Evolutionary conservation across 2,329 filamentous ascomycete genomes (phyloP).

Genomic region (Penicillium sp.): DNA sequence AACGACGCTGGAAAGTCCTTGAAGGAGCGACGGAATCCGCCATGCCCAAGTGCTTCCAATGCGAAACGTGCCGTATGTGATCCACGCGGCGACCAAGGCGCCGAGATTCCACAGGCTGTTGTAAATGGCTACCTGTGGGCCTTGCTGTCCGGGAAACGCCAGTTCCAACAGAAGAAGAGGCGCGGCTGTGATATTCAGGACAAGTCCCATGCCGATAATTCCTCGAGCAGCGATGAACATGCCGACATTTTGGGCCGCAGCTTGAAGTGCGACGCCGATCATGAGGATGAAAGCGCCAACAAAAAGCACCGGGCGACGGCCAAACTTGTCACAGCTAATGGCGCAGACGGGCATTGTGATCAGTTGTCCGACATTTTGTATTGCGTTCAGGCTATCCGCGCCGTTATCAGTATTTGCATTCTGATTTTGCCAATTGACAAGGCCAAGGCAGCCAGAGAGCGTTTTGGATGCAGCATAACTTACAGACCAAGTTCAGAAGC

Average conservation of each 20-base stretch:
- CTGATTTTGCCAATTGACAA: background rate
- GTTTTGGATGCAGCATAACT: background rate
- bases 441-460: background rate
- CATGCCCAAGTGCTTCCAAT: constrained; percentile 44
- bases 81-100: constrained; percentile 33
- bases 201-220: constrained; percentile 13
- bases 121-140: constrained; percentile 18
- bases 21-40: constrained; percentile 49
- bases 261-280: constrained; percentile 9
- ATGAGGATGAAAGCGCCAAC: constrained; percentile 6
- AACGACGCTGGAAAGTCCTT: constrained; percentile 22
- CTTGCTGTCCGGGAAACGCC: constrained; percentile 11
- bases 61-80: constrained; percentile 31
- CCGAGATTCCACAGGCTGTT: constrained; percentile 18
- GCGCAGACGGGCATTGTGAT: constrained; percentile 11
- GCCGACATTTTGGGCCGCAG: constrained; percentile 10
- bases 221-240: constrained; percentile 13
- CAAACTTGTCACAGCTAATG: constrained; percentile 8
- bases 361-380: constrained; percentile 13
- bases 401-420: background rate
- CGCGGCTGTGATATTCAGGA: constrained; percentile 10
- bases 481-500: constrained; percentile 14
- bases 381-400: constrained; percentile 5
- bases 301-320: constrained; percentile 8
- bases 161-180: constrained; percentile 3